phyloP scores from a whole-genome alignment of 306 rosid species.

The Cucurbita moschata region DNA sequence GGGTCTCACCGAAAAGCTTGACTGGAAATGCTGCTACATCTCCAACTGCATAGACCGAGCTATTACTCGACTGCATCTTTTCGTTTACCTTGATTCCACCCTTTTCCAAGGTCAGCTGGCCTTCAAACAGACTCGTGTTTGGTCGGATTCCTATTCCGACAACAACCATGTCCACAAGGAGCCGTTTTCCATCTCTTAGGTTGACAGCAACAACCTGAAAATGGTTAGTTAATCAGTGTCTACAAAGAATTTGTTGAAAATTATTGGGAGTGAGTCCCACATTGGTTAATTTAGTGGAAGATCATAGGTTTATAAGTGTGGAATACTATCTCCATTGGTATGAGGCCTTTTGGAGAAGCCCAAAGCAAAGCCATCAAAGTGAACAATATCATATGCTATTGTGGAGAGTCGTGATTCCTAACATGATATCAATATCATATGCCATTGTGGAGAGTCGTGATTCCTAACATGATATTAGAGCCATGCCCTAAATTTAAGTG shows the following conservation, averaged over 20 bases:
- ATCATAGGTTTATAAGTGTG: too few relatives aligned
- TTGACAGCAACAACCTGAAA: slow-evolving; percentile 69
- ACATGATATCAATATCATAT: too few relatives aligned
- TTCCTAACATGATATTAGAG: too few relatives aligned
- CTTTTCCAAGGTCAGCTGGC: slow-evolving; percentile 89
- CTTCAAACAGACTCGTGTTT: slow-evolving; percentile 89
- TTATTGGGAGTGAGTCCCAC: too few relatives aligned
- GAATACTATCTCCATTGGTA: too few relatives aligned
- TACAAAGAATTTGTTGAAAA: background rate
- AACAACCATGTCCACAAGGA: slow-evolving; percentile 76
- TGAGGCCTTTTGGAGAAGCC: too few relatives aligned
- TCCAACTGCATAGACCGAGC: slow-evolving; percentile 80
- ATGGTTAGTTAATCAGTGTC: slow-evolving; percentile 1
- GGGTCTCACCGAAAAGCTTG: slow-evolving; percentile 67
- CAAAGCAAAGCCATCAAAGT: too few relatives aligned
- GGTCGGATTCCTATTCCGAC: slow-evolving; percentile 98
- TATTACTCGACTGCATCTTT: slow-evolving; percentile 72
- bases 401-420: too few relatives aligned
- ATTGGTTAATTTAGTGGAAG: too few relatives aligned
- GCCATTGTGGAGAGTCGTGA: too few relatives aligned
- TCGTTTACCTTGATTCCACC: slow-evolving; percentile 98
- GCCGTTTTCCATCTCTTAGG: slow-evolving; percentile 64
- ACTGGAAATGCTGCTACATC: slow-evolving; percentile 97
- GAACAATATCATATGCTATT: too few relatives aligned
- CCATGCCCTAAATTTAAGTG: too few relatives aligned